A percentile compares a stretch with the other conserved stretches of the same genome.
Evolutionary conservation across 345 rosid genomes (phyloP).

Genomic region (Populus simonii): DNA sequence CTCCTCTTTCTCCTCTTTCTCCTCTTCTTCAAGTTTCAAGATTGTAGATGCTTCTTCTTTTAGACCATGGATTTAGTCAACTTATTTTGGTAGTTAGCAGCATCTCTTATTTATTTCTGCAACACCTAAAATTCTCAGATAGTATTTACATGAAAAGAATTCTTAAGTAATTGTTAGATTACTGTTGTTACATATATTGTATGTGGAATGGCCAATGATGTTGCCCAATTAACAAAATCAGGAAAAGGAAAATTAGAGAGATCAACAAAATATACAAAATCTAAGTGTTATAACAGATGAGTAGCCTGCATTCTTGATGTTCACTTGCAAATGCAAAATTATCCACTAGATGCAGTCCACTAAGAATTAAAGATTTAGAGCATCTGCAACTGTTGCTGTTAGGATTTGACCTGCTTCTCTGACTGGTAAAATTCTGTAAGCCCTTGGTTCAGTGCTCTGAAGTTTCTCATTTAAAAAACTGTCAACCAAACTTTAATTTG

Average conservation of each 20-base stretch:
- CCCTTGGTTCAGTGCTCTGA: no score
- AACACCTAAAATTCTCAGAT: background rate
- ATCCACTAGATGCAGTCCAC: no score
- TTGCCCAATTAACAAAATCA: background rate
- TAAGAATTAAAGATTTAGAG: no score
- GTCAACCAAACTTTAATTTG: no score
- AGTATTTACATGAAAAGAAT: background rate
- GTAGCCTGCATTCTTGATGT: background rate
- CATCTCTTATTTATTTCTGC: constrained; percentile 2
- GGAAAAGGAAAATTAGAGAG: background rate
- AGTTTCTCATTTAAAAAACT: no score
- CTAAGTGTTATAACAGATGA: background rate
- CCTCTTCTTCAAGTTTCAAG: background rate
- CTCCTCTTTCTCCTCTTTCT: background rate
- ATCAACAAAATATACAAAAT: background rate
- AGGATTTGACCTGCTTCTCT: no score
- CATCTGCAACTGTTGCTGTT: no score
- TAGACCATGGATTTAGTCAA: background rate
- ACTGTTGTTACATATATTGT: no score
- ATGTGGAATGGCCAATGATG: no score
- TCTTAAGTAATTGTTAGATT: background rate
- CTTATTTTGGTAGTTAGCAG: constrained; percentile 8
- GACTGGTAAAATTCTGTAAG: no score
- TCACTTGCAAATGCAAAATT: background rate
- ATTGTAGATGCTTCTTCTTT: background rate